These are phyloP conservation scores for Nakazawaea holstii DNA, from an alignment of 805 yeast genomes.

Conservation along the genomic window DNA sequence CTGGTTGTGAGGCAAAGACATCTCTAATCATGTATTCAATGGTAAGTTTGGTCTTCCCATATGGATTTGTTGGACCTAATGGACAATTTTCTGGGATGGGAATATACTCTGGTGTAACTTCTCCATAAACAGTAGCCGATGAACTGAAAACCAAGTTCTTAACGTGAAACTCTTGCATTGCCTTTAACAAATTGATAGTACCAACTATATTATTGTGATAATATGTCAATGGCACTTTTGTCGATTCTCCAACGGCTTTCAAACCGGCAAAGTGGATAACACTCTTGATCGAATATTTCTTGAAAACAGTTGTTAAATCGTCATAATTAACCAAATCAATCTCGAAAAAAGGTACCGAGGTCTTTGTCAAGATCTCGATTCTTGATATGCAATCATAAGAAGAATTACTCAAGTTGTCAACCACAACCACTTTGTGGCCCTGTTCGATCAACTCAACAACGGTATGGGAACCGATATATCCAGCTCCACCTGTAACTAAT, in stretches of 20 bases:
- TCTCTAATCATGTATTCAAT: constrained; percentile 61
- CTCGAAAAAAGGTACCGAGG: constrained; percentile 47
- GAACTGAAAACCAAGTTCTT: constrained; percentile 64
- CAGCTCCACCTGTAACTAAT: constrained; percentile 82
- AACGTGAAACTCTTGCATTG: constrained; percentile 42
- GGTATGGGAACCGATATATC: constrained; percentile 82
- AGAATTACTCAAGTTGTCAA: constrained; percentile 67
- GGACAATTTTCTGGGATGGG: constrained; percentile 81
- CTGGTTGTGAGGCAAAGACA: constrained; percentile 32
- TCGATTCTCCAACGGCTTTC: constrained; percentile 79
- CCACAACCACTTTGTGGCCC: constrained; percentile 66
- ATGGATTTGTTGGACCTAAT: constrained; percentile 69
- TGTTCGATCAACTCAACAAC: constrained; percentile 55
- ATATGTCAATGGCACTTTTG: constrained; percentile 60
- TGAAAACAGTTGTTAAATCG: constrained; percentile 42
- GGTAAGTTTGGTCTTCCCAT: constrained; percentile 65
- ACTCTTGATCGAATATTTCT: constrained; percentile 42
- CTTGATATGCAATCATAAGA: constrained; percentile 61
- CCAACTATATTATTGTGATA: constrained; percentile 67
- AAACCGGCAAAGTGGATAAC: constrained; percentile 80
- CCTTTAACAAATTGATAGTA: constrained; percentile 50
- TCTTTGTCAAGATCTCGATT: constrained; percentile 47
- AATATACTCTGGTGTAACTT: constrained; percentile 65
- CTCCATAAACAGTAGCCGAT: constrained; percentile 82
- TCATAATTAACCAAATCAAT: constrained; percentile 52